Evolutionary conservation across 164 flowering plant species (phyloP), one percentile per base, ranked within the genome.

Genomic region (Hamamelis virginiana): DNA sequence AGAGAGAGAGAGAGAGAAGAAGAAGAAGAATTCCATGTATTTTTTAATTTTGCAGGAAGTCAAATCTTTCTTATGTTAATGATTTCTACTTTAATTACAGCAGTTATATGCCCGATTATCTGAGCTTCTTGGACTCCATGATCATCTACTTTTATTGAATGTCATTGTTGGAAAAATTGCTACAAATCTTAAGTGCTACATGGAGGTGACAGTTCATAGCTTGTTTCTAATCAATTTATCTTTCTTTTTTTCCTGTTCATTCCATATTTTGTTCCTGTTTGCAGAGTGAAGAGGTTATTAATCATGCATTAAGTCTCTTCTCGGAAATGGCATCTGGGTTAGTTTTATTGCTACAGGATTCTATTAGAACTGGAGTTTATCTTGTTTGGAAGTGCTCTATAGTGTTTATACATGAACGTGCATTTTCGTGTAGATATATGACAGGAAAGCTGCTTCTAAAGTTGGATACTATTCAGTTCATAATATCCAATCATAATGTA

Each of bases 261-360:
- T 10, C 21, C 41, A 55, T 23, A 67, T 43, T 45, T 70, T 67
- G 15, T 59, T 26, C 68, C 44, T 68, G n/a, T 65, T 5, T 79
- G 77, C 91, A 96, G 99, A 82, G 96, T 71, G 96, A 91, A 73
- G 99, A 90, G 67, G 96, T 91, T 71, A 89, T 96, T 77, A 93
- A 87, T 70, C 97, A 96, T 69, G 91, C 97, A 18, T 82, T 96
- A 67, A 90, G 87, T 80, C 79, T 96, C 72, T 96, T 96, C 79
- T 81, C 82, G 76, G 99, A 96, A 80, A 79, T 96, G 80, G 99
- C 98, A 70, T 91, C 97, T 73, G 99, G 99, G 99, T 96, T 44
- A 75, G 90, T 78, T 56, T 27, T 69, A 27, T 60, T 61, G 22
- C 47, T 33, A 56, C 21, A 12, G 9, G 28, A 8, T 56, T 59